phyloP scores from a whole-genome alignment of 805 yeast species.

The Candida koratica region DNA sequence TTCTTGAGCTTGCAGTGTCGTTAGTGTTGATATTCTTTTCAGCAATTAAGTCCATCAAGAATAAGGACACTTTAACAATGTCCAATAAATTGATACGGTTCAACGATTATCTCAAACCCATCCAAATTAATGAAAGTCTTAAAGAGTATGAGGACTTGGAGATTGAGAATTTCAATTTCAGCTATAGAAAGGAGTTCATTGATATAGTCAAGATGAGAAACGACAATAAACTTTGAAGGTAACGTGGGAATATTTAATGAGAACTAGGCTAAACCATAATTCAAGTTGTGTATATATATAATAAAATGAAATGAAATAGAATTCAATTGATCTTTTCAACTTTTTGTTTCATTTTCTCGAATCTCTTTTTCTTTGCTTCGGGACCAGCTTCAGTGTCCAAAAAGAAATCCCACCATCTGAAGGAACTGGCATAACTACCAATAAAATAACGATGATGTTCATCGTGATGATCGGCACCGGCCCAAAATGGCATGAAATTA shows the following conservation, averaged over 20 bases:
- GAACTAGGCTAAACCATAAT: neutral
- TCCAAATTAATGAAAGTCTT: conserved; percentile 45
- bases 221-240: conserved; percentile 40
- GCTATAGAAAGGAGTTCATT: conserved; percentile 43
- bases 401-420: conserved; percentile 55
- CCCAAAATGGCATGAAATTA: conserved; percentile 58
- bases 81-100: conserved; percentile 26
- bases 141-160: conserved; percentile 47
- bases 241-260: neutral
- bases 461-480: conserved; percentile 63
- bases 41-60: conserved; percentile 29
- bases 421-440: conserved; percentile 55
- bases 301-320: too few species aligned
- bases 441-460: conserved; percentile 58
- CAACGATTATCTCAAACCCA: conserved; percentile 41
- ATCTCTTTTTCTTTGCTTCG: conserved; percentile 46
- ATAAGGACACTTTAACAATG: conserved; percentile 18
- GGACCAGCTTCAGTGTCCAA: conserved; percentile 57
- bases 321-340: conserved; percentile 31
- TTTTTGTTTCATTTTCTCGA: conserved; percentile 36
- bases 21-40: conserved; percentile 41
- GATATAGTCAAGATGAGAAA: conserved; percentile 35
- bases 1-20: conserved; percentile 49
- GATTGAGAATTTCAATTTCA: conserved; percentile 26
- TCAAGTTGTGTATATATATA: too few species aligned